Evolutionary conservation across 805 yeast species (phyloP), one percentile per base, ranked within the genome.

Genomic region (Saccharomycopsis oosterbeekiorum): DNA sequence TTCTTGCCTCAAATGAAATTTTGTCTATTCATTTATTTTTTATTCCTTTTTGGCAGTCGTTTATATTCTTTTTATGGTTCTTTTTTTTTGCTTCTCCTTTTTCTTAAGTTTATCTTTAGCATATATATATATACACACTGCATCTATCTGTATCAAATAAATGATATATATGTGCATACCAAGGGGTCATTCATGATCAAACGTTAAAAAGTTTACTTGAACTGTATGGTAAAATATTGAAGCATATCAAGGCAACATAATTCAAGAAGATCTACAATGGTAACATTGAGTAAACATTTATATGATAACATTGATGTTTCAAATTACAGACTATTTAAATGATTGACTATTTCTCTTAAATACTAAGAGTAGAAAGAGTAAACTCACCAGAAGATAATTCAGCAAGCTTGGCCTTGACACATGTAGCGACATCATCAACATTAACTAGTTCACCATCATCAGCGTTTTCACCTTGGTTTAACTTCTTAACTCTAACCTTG

Each of bases 391-490:
- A 14, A 21, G 53, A 47, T 15, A 60, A 17, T n/a, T 84, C 85
- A 2, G 78, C 75, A 51, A 85, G 72, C 70, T 80, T 81, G 59
- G 76, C 73, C 68, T 81, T 76, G 59, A 85, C 79, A 61, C 74
- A 77, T 5, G 68, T 72, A 39, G 87, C 83, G 56, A 92, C 75
- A 51, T 87, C 82, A 1, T 76, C 83, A n/a, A 83, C 73, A 56
- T 79, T 77, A 41, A 93, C 80, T 58, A 91, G 76, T 66, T 84
- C 92, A 65, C 99, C 99, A 69, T 91, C 96, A 70, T 87, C 92
- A 66, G 89, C 85, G 56, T 84, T 82, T 68, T 87, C 92, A 67
- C 94, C 97, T 68, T 89, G 89, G 60, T 97, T 97, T 65, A 94
- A 81, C 64, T 84, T 80, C 79, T 94, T 94, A 64, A 94, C 85